phyloP scores from a whole-genome alignment of 75 land plant genomes.

The Adiantum capillusveneris region DNA sequence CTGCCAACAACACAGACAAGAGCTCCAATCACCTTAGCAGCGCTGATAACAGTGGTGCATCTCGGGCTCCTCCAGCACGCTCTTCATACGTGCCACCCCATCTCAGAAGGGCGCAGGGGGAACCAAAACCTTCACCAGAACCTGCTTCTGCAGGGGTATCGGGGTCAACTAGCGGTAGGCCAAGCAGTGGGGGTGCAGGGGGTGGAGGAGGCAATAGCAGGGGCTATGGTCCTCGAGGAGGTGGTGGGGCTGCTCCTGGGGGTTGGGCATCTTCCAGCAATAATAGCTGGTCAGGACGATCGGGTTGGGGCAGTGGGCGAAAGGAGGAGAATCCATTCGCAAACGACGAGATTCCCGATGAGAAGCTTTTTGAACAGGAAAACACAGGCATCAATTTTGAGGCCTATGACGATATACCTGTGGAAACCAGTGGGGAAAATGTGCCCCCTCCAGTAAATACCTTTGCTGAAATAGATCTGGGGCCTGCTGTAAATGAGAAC shows the following conservation, averaged over 20 bases:
- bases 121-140: background rate
- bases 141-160: conserved; percentile 4
- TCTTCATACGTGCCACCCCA: conserved; percentile 80
- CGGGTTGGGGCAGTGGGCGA: conserved; percentile 29
- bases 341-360: conserved; percentile 27
- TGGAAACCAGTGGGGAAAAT: conserved; percentile 79
- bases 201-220: conserved; percentile 14
- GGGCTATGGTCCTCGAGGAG: conserved; percentile 10
- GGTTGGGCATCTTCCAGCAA: background rate
- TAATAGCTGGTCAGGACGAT: conserved; percentile 24
- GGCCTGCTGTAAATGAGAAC: conserved; percentile 55
- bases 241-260: background rate
- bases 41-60: conserved; percentile 1
- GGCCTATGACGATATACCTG: conserved; percentile 89
- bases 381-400: conserved; percentile 79
- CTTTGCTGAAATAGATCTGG: conserved; percentile 75
- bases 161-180: background rate
- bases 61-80: conserved; percentile 20
- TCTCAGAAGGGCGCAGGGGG: conserved; percentile 32
- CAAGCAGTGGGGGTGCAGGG: conserved; percentile 7
- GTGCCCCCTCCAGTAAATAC: conserved; percentile 68
- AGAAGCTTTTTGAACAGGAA: conserved; percentile 36
- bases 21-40: background rate
- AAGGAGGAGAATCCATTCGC: conserved; percentile 80
- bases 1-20: background rate